These are phyloP conservation scores for Mycena belliarum DNA, from an alignment of 768 basidiomycete genomes.

Conservation along the genomic window DNA sequence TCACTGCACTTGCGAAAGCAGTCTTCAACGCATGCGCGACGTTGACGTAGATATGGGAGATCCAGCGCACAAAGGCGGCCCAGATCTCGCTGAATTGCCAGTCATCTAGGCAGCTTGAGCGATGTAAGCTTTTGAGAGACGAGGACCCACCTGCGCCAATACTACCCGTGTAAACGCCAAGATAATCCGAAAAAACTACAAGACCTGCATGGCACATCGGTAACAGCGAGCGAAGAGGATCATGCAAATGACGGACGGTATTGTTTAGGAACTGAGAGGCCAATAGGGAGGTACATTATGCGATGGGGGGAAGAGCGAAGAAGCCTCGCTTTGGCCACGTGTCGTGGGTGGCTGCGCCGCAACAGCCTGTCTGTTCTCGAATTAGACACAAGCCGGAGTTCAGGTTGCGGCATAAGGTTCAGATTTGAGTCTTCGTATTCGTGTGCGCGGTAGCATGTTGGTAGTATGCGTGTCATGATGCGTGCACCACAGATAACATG, in stretches of 20 bases:
- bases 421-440: no score
- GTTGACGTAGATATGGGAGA: background rate
- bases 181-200: background rate
- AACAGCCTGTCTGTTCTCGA: no score
- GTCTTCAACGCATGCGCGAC: background rate
- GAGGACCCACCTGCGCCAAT: background rate
- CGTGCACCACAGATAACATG: no score
- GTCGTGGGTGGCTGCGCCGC: no score
- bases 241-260: background rate
- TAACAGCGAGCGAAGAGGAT: background rate
- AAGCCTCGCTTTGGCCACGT: constrained; percentile 9
- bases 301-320: background rate
- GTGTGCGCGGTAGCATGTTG: no score
- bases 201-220: background rate
- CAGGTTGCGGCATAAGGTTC: no score
- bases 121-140: background rate
- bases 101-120: background rate
- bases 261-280: background rate
- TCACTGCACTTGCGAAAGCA: background rate
- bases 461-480: no score
- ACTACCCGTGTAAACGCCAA: background rate
- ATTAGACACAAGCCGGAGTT: no score
- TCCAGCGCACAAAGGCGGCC: background rate
- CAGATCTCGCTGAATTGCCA: background rate
- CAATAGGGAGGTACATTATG: constrained; percentile 1